Evolutionary conservation across 2,329 filamentous ascomycete genomes (phyloP).

Genomic region (Cytospora piceae): DNA sequence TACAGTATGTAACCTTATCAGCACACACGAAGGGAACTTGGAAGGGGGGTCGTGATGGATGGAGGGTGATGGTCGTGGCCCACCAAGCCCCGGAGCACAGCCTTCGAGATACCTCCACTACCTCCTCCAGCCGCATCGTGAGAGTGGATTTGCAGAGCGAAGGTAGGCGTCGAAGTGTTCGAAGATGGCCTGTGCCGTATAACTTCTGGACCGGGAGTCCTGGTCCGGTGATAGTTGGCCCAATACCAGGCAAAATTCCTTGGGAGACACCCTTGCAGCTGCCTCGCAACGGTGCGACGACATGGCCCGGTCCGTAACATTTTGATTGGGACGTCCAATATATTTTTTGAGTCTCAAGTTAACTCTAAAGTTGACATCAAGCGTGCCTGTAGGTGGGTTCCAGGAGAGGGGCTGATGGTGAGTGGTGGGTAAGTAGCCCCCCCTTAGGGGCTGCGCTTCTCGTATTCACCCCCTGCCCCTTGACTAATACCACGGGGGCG

Average conservation of each 20-base stretch:
- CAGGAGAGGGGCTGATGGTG: not conserved
- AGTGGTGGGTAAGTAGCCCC: slow-evolving; percentile 2
- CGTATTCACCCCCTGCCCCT: not conserved
- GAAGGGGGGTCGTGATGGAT: not conserved
- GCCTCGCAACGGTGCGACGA: not conserved
- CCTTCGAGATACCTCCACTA: not conserved
- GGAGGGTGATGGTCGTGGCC: not conserved
- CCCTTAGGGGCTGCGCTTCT: not conserved
- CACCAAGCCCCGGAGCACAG: not conserved
- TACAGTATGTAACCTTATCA: slow-evolving; percentile 1
- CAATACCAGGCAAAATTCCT: not conserved
- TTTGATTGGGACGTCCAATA: not conserved
- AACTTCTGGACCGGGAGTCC: not conserved
- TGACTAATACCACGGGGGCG: slow-evolving; percentile 4
- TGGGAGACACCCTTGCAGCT: not conserved
- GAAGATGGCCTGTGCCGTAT: too few species aligned
- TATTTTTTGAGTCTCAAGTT: not conserved
- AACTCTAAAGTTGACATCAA: not conserved
- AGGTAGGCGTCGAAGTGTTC: not conserved
- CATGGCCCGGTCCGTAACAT: not conserved
- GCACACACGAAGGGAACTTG: not conserved
- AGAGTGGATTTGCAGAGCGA: not conserved
- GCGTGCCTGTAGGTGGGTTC: slow-evolving; percentile 3
- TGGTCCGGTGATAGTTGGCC: not conserved
- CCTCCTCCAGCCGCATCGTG: slow-evolving; percentile 1